A percentile compares a stretch with the other conserved stretches of the same genome.
Evolutionary conservation across 805 yeast genomes (phyloP).

Genomic region (Metschnikowia matae): DNA sequence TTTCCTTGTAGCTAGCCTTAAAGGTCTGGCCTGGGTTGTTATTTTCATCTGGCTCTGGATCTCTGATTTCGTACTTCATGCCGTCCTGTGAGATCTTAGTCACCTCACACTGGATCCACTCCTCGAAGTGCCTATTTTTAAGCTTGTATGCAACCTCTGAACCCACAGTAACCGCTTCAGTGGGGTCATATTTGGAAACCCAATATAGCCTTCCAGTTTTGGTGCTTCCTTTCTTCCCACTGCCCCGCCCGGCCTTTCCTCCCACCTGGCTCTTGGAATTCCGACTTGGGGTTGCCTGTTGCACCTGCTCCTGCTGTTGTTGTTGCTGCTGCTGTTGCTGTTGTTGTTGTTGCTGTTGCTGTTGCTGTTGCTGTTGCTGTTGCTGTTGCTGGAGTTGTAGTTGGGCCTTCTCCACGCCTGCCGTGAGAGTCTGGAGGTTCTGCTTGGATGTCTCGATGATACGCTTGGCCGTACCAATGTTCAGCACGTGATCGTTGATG

Average conservation of each 20-base stretch:
- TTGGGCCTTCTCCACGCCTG: constrained; percentile 17
- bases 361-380: constrained; percentile 9
- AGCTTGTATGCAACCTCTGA: constrained; percentile 87
- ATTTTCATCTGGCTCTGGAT: constrained; percentile 95
- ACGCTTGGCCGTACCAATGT: constrained; percentile 47
- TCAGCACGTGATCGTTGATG: constrained; percentile 51
- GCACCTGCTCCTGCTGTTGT: constrained; percentile 5
- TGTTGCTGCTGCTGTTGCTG: neutral
- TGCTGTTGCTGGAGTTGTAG: constrained; percentile 11
- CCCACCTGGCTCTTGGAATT: constrained; percentile 7
- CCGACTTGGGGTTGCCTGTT: constrained; percentile 7
- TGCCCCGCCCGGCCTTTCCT: constrained; percentile 13
- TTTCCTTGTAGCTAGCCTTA: constrained; percentile 77
- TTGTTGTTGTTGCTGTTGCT: constrained; percentile 7
- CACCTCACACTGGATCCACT: constrained; percentile 96
- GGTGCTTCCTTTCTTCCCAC: constrained; percentile 17
- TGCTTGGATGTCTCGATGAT: constrained; percentile 37
- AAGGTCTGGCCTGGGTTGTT: constrained; percentile 84
- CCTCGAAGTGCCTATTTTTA: constrained; percentile 67
- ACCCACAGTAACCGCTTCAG: constrained; percentile 56
- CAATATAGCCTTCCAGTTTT: constrained; percentile 44
- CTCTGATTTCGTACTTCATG: constrained; percentile 75
- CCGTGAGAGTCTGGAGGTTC: constrained; percentile 46
- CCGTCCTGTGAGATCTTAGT: constrained; percentile 74
- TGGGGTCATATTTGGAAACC: constrained; percentile 56